These are phyloP conservation scores for Chamaecrista fasciculata DNA, from an alignment of 306 rosid species.

Conservation along the genomic window DNA sequence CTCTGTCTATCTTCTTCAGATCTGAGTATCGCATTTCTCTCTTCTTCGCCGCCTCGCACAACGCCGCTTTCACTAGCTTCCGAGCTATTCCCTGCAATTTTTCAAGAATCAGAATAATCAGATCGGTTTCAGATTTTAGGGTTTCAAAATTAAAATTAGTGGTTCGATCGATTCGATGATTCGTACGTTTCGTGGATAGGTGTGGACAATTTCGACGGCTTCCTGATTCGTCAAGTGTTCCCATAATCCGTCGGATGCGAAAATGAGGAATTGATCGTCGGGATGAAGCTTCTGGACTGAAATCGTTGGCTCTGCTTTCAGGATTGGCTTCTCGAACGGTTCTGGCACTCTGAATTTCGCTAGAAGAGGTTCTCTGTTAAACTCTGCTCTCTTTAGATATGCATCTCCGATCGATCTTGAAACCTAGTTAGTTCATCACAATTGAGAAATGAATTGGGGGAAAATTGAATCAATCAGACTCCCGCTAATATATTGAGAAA, in stretches of 20 bases:
- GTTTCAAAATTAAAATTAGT: too few species aligned
- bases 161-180: too few species aligned
- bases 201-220: slow-evolving; percentile 85
- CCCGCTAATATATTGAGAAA: too few species aligned
- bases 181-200: slow-evolving; percentile 71
- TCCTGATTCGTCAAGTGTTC: slow-evolving; percentile 87
- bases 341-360: slow-evolving; percentile 74
- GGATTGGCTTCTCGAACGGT: slow-evolving; percentile 77
- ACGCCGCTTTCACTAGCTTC: slow-evolving; percentile 72
- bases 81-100: slow-evolving; percentile 72
- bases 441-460: too few species aligned
- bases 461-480: too few species aligned
- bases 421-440: too few species aligned
- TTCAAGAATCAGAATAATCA: too few species aligned
- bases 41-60: slow-evolving; percentile 84
- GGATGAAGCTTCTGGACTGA: slow-evolving; percentile 61
- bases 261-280: slow-evolving; percentile 76
- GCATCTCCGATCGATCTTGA: slow-evolving; percentile 99
- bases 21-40: slow-evolving; percentile 98
- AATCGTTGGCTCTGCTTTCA: slow-evolving; percentile 80
- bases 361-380: slow-evolving; percentile 74
- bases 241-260: slow-evolving; percentile 99
- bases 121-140: too few species aligned
- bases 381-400: slow-evolving; percentile 77
- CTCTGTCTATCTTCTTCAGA: slow-evolving; percentile 82